These are phyloP conservation scores for Amanita subjunquillea DNA, from an alignment of 768 basidiomycete genomes.

Conservation along the genomic window DNA sequence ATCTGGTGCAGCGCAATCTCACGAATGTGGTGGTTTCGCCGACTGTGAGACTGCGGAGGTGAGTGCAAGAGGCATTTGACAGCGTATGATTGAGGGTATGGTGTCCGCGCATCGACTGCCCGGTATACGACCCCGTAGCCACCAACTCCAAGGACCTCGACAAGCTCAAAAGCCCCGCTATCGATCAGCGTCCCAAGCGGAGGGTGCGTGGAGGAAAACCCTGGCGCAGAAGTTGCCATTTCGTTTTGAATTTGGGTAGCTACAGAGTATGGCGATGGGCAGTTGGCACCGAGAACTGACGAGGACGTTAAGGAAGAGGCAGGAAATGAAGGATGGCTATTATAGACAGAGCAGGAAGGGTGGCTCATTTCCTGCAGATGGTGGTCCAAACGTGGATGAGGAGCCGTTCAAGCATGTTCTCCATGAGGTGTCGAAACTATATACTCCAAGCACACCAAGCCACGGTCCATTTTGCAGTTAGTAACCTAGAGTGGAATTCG, in stretches of 20 bases:
- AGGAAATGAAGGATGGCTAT: slow-evolving; percentile 3
- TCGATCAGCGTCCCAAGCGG: slow-evolving; percentile 76
- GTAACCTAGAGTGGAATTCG: too few relatives aligned
- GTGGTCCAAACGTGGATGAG: slow-evolving; percentile 4
- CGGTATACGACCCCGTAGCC: slow-evolving; percentile 96
- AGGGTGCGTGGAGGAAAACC: slow-evolving; percentile 22
- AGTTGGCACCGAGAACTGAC: background rate
- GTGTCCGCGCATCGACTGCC: slow-evolving; percentile 53
- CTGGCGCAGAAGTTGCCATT: background rate
- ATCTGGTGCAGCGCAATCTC: slow-evolving; percentile 80
- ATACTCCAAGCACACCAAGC: slow-evolving; percentile 1
- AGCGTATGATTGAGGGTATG: slow-evolving; percentile 54
- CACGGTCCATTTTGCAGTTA: background rate
- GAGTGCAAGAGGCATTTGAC: slow-evolving; percentile 82
- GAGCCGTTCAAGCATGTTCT: slow-evolving; percentile 4
- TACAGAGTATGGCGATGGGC: background rate
- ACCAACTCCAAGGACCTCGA: slow-evolving; percentile 82
- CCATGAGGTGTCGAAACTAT: slow-evolving; percentile 6
- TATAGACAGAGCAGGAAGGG: slow-evolving; percentile 1
- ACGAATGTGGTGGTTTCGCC: slow-evolving; percentile 71
- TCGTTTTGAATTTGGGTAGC: background rate
- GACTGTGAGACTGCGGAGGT: slow-evolving; percentile 29
- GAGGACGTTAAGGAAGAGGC: background rate
- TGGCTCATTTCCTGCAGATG: slow-evolving; percentile 1
- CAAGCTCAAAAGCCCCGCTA: slow-evolving; percentile 69